These are phyloP conservation scores for Polytolypa hystricis DNA, from an alignment of 2,329 filamentous ascomycete genomes.

Conservation along the genomic window DNA sequence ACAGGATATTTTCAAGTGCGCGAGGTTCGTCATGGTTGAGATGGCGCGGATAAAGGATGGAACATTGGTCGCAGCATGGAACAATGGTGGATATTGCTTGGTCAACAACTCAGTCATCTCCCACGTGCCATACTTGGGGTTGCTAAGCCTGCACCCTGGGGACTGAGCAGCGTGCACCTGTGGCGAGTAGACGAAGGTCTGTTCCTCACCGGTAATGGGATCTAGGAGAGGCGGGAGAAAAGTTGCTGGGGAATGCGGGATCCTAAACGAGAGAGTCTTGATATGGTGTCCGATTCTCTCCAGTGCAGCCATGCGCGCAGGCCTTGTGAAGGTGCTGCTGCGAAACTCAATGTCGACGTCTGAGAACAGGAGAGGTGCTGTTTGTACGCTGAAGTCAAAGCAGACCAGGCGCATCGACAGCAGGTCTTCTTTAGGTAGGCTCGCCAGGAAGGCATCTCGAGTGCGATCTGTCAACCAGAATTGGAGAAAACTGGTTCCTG, in stretches of 20 bases:
- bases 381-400: constrained; percentile 22
- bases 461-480: constrained; percentile 27
- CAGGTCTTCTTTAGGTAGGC: constrained; percentile 24
- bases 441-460: constrained; percentile 22
- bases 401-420: constrained; percentile 25
- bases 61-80: constrained; percentile 82
- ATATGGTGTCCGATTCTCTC: constrained; percentile 68
- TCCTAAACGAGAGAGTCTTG: constrained; percentile 64
- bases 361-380: constrained; percentile 31
- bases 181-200: constrained; percentile 71
- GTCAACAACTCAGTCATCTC: constrained; percentile 73
- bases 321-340: constrained; percentile 63
- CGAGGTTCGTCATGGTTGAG: constrained; percentile 55
- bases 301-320: constrained; percentile 61
- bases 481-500: constrained; percentile 19
- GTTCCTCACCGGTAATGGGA: constrained; percentile 63
- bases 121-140: constrained; percentile 65
- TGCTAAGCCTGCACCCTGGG: constrained; percentile 44
- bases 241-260: constrained; percentile 66
- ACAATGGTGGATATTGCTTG: constrained; percentile 77
- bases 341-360: constrained; percentile 36
- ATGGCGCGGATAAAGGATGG: constrained; percentile 71
- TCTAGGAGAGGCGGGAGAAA: constrained; percentile 79
- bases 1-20: constrained; percentile 65
- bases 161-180: constrained; percentile 51